These are phyloP conservation scores for Fusarium sp. DNA, from an alignment of 2,329 filamentous ascomycete genomes.

Conservation along the genomic window DNA sequence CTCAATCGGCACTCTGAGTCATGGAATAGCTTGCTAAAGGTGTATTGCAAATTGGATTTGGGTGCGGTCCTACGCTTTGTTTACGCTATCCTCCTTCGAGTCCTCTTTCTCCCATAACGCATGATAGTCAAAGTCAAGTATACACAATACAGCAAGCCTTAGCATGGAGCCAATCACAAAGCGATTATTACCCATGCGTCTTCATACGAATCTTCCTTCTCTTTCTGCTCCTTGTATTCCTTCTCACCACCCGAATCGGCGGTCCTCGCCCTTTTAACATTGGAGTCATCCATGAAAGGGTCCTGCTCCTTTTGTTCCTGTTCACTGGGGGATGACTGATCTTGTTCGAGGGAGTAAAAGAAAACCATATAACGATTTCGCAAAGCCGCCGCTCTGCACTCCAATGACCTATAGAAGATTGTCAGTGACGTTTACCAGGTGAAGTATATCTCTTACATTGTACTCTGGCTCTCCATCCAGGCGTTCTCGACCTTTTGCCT, in stretches of 20 bases:
- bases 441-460: background rate
- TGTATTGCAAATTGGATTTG: background rate
- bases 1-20: background rate
- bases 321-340: background rate
- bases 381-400: background rate
- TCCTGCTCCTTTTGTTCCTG: too few relatives aligned
- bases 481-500: background rate
- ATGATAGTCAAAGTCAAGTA: background rate
- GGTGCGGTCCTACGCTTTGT: background rate
- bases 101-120: background rate
- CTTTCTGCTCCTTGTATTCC: too few relatives aligned
- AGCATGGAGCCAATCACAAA: background rate
- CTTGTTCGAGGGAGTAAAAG: background rate
- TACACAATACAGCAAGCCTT: background rate
- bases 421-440: background rate
- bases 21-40: background rate
- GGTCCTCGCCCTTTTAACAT: background rate
- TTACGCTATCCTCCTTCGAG: background rate
- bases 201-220: background rate
- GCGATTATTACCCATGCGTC: fast-evolving
- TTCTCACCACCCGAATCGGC: background rate
- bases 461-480: background rate
- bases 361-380: background rate
- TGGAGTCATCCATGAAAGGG: background rate
- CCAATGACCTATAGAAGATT: background rate